Base-by-base conservation (phyloP, 2,329 filamentous ascomycete genomes). In the Arthroderma uncinatum region DNA sequence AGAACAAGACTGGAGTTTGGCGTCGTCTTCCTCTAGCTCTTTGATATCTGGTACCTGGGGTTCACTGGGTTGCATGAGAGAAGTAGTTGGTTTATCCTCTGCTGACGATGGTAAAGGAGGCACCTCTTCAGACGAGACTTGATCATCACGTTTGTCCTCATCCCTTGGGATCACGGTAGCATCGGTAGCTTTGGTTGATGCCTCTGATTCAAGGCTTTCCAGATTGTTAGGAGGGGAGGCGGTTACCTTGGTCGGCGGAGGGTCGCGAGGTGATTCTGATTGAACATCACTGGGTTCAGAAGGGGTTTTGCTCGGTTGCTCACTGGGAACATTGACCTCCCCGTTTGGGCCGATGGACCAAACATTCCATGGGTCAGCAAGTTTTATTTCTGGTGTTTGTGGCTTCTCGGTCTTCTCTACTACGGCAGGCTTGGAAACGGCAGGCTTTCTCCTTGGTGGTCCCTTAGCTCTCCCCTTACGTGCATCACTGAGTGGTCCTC, bases 391-490 rank as follows among this genome's bases (percentile, higher is more conserved):
- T 1, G 71, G 68, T 2, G 36, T 5, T n/a, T 39, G 25, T 19
- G 39, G 14, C 8, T 70, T 64, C 54, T 60, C 64, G 6, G 64
- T 48, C 40, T 59, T 47, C 28, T 54, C 55, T 14, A 37, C 37
- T 16, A 56, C 34, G 9, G 19, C 19, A 9, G 59, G 28, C 25
- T 86, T 82, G 21, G 72, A n/a, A n/a, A n/a, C 75, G 14, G 80
- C 80, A 19, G 82, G 80, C 67, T 82, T 85, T 67, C 90, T 81
- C 63, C 90, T 82, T 63, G 89, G 84, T 14, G 93, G 93, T 9
- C 93, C 93, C 62, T 89, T 85, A 21, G 93, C 93, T 63, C 93
- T 82, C 23, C 90, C 84, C 75, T 97, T 97, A 62, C 93, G 82
- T 36, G 91, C 90, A 76, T 98, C 93, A 21, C 80, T 79, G 25